Percentiles rank a stretch among this genome's conserved stretches.
Conservation (phyloP, 768 basidiomycete species). For the Leccinum obscurum region DNA sequence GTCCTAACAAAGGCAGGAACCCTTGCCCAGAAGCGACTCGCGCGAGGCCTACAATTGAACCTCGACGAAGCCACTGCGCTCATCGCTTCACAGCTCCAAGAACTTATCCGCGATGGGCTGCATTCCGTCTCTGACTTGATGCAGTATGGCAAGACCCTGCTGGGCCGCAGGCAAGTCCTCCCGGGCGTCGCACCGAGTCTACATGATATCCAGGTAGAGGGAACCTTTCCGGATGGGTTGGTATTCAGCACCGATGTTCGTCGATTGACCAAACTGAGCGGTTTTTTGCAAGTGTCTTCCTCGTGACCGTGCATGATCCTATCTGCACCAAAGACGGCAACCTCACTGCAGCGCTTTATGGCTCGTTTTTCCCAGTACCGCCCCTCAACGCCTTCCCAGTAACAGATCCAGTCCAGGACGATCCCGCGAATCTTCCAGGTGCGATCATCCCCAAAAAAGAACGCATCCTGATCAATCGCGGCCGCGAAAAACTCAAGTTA, state of each 20-base stretch:
- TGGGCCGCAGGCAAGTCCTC: conserved; percentile 88
- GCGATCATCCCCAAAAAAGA: conserved; percentile 68
- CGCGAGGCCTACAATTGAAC: conserved; percentile 89
- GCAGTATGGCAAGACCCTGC: conserved; percentile 85
- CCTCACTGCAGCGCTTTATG: conserved; percentile 84
- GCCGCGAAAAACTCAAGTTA: conserved; percentile 65
- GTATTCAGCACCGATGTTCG: conserved; percentile 18
- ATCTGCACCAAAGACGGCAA: conserved; percentile 83
- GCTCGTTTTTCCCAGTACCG: conserved; percentile 89
- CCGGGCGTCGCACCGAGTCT: conserved; percentile 73
- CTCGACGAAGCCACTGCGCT: conserved; percentile 85
- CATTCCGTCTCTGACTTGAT: conserved; percentile 89
- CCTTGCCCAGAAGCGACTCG: conserved; percentile 92
- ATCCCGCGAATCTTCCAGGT: conserved; percentile 63
- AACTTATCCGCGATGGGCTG: conserved; percentile 88
- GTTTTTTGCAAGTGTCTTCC: conserved; percentile 56
- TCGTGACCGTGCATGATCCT: conserved; percentile 97
- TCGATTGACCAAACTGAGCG: not conserved
- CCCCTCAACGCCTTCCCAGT: conserved; percentile 62
- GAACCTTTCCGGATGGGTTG: conserved; percentile 86
- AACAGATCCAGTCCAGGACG: conserved; percentile 47
- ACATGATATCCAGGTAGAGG: conserved; percentile 92
- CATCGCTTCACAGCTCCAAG: conserved; percentile 90
- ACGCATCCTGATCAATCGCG: conserved; percentile 73
- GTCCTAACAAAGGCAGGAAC: conserved; percentile 63